A percentile compares a stretch with the other conserved stretches of the same genome.
Conservation (phyloP, 2,329 filamentous ascomycete species). For the Tolypocladium inflatum region DNA sequence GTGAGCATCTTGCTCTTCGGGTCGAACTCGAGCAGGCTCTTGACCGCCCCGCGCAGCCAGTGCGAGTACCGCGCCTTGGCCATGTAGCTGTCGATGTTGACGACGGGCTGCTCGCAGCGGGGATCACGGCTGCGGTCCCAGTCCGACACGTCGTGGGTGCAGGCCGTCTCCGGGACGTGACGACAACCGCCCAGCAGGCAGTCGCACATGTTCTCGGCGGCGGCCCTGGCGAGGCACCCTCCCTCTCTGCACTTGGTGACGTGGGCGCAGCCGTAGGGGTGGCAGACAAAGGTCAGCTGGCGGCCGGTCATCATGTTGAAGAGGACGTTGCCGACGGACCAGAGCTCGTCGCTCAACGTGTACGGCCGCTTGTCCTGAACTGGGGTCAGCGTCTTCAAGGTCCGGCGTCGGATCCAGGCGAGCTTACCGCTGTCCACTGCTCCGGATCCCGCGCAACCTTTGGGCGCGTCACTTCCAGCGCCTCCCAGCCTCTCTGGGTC, state of each 20-base stretch:
- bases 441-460: slow-evolving; percentile 5
- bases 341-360: slow-evolving; percentile 26
- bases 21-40: slow-evolving; percentile 13
- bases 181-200: slow-evolving; percentile 14
- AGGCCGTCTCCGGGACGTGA: slow-evolving; percentile 7
- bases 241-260: slow-evolving; percentile 17
- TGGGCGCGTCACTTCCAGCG: slow-evolving; percentile 1
- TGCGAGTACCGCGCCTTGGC: slow-evolving; percentile 16
- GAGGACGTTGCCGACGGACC: slow-evolving; percentile 25
- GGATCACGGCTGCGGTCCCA: slow-evolving; percentile 10
- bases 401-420: neutral
- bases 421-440: neutral
- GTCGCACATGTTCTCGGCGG: slow-evolving; percentile 7
- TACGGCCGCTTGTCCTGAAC: slow-evolving; percentile 20
- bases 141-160: slow-evolving; percentile 2
- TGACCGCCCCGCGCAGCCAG: slow-evolving; percentile 12
- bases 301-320: slow-evolving; percentile 32
- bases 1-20: slow-evolving; percentile 4
- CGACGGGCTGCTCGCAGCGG: slow-evolving; percentile 9
- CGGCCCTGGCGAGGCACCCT: slow-evolving; percentile 15
- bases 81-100: slow-evolving; percentile 21
- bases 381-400: neutral
- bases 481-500: slow-evolving; percentile 6
- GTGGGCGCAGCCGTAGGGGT: slow-evolving; percentile 13
- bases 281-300: slow-evolving; percentile 7